Base-by-base conservation (phyloP, 169 alveolate genomes). In the Perkinsus chesapeaki region DNA sequence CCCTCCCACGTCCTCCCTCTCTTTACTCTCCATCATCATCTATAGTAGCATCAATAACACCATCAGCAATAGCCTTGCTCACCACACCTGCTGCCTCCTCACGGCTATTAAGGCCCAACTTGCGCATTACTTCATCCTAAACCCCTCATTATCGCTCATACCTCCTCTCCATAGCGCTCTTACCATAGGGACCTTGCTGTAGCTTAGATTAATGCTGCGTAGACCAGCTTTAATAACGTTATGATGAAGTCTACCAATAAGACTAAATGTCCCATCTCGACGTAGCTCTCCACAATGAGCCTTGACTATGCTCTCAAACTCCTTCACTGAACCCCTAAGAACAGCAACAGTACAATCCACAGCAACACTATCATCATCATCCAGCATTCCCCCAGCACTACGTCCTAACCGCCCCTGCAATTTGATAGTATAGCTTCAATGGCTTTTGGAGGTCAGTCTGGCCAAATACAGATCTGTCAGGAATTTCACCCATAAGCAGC, bases 401-500 rank as follows among this genome's bases (percentile, higher is more conserved):
- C 60, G 5, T 43, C 60, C 60, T 43, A 5, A 43, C 60, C 16
- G 60, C 60, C 38, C 95, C 73, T 10, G 98, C 99, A n/a, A 98
- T 96, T 48, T 96, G 95, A 48, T 96, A 97, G 96, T 98, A 98
- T 1, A 99, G 99, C 60, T 94, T 94, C 39, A 98, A 97, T 39
- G 96, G 97, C 39, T 97, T 96, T 92, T 96, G 95, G 96, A 96
- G 96, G 91, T 94, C 96, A 73, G 98, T 95, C 93, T 96, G 95
- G 91, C 98, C 97, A 93, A 98, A 98, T 39, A 96, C 95, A 39
- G 98, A 96, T n/a, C 99, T 95, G 92, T 98, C 98, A 7, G 99
- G 99, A 36, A 98, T 98, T 94, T 98, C 99, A 0, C 99, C 99
- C 99, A 98, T 98, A 48, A 98, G 95, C 92, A 98, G 95, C 93